phyloP scores from a whole-genome alignment of 805 yeast species.

The Debaryomyces tyrocola region DNA sequence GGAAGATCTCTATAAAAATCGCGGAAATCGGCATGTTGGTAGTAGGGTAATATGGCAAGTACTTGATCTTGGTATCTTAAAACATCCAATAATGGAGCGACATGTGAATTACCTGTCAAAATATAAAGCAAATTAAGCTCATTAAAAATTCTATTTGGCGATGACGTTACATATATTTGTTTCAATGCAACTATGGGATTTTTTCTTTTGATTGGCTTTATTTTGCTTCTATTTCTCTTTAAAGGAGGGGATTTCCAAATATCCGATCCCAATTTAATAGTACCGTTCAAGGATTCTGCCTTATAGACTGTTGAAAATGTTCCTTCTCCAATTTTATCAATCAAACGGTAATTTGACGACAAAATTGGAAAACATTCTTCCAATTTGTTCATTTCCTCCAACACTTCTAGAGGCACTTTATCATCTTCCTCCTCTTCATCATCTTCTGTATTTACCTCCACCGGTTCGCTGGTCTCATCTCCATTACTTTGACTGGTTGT shows the following conservation, averaged over 20 bases:
- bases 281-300: constrained; percentile 53
- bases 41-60: constrained; percentile 87
- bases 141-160: constrained; percentile 87
- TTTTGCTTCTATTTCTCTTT: constrained; percentile 21
- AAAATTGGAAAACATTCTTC: constrained; percentile 56
- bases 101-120: constrained; percentile 65
- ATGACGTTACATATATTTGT: constrained; percentile 90
- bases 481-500: constrained; percentile 1
- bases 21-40: constrained; percentile 87
- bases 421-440: constrained; percentile 28
- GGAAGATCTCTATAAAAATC: constrained; percentile 81
- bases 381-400: constrained; percentile 57
- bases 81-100: constrained; percentile 90
- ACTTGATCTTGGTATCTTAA: constrained; percentile 88
- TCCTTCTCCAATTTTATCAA: constrained; percentile 67
- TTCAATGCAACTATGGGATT: constrained; percentile 78
- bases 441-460: neutral
- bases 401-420: constrained; percentile 51
- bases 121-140: constrained; percentile 78
- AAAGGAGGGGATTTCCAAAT: constrained; percentile 48
- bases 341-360: constrained; percentile 45
- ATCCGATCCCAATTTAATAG: constrained; percentile 37
- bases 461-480: neutral
- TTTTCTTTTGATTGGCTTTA: constrained; percentile 19
- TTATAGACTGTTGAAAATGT: constrained; percentile 63